A percentile compares a stretch with the other conserved stretches of the same genome.
Conservation (phyloP, 495 filamentous ascomycete species). For the Neurospora sp. region DNA sequence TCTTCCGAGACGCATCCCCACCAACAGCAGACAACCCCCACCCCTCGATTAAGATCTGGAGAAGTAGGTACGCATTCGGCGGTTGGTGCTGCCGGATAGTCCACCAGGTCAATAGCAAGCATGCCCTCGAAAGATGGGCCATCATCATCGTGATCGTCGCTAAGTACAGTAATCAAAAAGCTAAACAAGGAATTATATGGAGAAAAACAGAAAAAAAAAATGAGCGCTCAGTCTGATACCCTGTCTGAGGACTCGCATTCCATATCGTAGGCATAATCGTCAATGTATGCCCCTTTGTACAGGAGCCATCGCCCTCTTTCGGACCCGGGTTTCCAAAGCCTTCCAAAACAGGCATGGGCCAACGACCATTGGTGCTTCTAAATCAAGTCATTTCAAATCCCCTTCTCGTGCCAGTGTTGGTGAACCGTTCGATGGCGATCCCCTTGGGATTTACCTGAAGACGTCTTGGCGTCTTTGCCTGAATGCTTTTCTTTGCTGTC, state of each 20-base stretch:
- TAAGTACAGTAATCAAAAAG: neutral
- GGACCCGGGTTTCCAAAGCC: neutral
- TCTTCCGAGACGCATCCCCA: neutral
- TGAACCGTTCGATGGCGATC: neutral
- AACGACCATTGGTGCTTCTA: neutral
- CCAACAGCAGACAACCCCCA: neutral
- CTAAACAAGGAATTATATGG: neutral
- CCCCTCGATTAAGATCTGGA: neutral
- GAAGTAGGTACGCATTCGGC: neutral
- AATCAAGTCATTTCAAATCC: neutral
- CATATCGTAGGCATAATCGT: neutral
- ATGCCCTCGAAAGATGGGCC: neutral
- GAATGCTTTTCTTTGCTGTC: constrained; percentile 8
- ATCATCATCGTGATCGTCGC: neutral
- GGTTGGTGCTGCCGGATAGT: neutral
- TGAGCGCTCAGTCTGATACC: neutral
- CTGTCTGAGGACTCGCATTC: neutral
- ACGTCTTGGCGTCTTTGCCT: neutral
- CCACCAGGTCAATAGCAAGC: neutral
- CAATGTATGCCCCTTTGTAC: neutral
- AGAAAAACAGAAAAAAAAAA: neutral
- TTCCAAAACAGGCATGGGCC: neutral
- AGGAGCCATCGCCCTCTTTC: neutral
- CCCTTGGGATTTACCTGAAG: neutral
- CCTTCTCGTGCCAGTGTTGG: neutral